Conservation (phyloP, 768 basidiomycete genomes). For the Goffeauzyma gilvescens region DNA sequence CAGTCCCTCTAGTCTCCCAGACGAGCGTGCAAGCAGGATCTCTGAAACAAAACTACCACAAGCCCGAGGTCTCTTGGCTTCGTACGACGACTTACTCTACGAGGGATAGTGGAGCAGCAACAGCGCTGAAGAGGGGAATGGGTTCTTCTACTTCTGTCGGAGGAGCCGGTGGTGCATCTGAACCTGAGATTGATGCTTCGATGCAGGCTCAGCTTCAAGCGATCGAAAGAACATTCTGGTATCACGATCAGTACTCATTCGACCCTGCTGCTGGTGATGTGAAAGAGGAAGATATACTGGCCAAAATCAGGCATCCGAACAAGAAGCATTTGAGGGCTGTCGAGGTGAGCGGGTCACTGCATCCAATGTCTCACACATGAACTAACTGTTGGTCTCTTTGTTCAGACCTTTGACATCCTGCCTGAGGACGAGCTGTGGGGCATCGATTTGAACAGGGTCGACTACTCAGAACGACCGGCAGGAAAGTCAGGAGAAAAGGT, state of each 20-base stretch:
- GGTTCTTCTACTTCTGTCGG: no score
- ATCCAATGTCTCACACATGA: not conserved
- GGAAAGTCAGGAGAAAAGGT: conserved; percentile 17
- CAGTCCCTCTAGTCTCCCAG: conserved; percentile 36
- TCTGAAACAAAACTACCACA: conserved; percentile 36
- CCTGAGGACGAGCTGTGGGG: conserved; percentile 21
- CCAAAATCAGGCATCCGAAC: conserved; percentile 18
- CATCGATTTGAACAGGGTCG: conserved; percentile 19
- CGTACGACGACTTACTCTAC: conserved; percentile 73
- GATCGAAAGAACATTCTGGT: conserved; percentile 24
- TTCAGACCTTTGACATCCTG: conserved; percentile 22
- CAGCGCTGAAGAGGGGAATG: no score
- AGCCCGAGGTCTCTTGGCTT: conserved; percentile 62
- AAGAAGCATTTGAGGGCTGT: not conserved
- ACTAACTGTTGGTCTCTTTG: no score
- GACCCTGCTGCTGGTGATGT: conserved; percentile 15
- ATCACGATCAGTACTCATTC: conserved; percentile 11
- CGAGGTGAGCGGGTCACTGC: not conserved
- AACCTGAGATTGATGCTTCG: conserved; percentile 29
- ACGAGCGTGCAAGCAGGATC: conserved; percentile 33
- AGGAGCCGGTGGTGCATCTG: not conserved
- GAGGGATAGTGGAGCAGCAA: conserved; percentile 1
- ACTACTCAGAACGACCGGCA: conserved; percentile 25
- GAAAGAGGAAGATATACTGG: conserved; percentile 15
- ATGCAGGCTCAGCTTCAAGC: conserved; percentile 26